Conservation (phyloP, 768 basidiomycete genomes). For the Cystobasidium tubakii region DNA sequence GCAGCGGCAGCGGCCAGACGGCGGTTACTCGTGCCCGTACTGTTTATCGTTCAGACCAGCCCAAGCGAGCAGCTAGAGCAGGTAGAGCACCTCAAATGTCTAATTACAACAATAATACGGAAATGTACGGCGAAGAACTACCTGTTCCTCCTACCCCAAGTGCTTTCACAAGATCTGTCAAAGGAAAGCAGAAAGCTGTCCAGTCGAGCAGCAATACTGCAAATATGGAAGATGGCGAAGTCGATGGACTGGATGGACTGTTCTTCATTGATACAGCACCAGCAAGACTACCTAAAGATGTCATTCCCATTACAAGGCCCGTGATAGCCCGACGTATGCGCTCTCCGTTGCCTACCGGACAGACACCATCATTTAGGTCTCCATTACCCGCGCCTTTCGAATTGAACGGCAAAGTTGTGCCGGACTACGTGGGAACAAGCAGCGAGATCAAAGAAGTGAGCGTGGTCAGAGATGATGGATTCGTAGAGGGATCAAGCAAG, state of each 20-base stretch:
- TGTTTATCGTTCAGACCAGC: no score
- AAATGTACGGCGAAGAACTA: neutral
- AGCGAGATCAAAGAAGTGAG: conserved; percentile 16
- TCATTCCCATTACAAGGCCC: neutral
- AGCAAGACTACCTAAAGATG: neutral
- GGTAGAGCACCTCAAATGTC: no score
- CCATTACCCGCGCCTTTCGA: neutral
- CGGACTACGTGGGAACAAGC: conserved; percentile 5
- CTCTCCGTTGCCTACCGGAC: neutral
- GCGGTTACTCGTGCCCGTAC: no score
- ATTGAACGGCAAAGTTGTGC: neutral
- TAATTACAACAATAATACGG: neutral
- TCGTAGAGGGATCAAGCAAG: neutral
- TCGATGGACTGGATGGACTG: conserved; percentile 19
- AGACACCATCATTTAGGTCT: neutral
- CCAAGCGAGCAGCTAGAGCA: neutral
- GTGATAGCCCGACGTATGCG: neutral
- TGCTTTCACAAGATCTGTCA: neutral
- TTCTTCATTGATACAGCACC: conserved; percentile 14
- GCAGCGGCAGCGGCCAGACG: neutral
- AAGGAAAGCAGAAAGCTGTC: neutral
- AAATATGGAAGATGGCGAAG: conserved; percentile 16
- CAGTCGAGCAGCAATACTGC: neutral
- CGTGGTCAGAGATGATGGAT: neutral
- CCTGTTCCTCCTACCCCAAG: neutral